A percentile compares a stretch with the other conserved stretches of the same genome.
phyloP scores from a whole-genome alignment of 331 rosid species.

The Erythrophleum ivorense region DNA sequence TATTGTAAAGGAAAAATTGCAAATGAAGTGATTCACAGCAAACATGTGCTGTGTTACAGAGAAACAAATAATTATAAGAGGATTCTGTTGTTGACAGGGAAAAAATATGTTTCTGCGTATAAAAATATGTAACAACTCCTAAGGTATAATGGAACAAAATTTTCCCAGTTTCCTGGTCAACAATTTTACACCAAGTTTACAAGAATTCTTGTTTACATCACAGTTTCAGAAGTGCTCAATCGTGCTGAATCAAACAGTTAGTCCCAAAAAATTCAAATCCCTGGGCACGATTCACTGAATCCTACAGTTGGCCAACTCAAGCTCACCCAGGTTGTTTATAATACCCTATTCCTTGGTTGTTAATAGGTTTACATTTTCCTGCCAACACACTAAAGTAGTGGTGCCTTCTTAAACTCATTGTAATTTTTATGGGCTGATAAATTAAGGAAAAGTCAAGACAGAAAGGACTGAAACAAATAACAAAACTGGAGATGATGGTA shows the following conservation, averaged over 20 bases:
- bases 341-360: conserved; percentile 6
- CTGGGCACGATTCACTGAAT: conserved; percentile 3
- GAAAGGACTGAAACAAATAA: conserved; percentile 9
- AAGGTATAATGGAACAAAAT: background rate
- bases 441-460: background rate
- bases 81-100: background rate
- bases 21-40: background rate
- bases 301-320: conserved; percentile 8
- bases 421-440: conserved; percentile 2
- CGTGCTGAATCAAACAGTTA: conserved; percentile 21
- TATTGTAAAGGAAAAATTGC: background rate
- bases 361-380: conserved; percentile 12
- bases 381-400: conserved; percentile 1
- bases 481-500: background rate
- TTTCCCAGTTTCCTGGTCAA: conserved; percentile 20
- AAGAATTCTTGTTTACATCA: conserved; percentile 14
- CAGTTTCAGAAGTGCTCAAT: conserved; percentile 6
- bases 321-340: conserved; percentile 16
- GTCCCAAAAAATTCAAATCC: background rate
- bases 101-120: background rate
- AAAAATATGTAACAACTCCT: background rate
- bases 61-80: background rate
- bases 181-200: conserved; percentile 10
- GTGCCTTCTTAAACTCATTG: conserved; percentile 15
- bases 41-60: background rate